Conservation (phyloP, 192 early-diverging fungal genomes). For the Coemansia sp. region DNA sequence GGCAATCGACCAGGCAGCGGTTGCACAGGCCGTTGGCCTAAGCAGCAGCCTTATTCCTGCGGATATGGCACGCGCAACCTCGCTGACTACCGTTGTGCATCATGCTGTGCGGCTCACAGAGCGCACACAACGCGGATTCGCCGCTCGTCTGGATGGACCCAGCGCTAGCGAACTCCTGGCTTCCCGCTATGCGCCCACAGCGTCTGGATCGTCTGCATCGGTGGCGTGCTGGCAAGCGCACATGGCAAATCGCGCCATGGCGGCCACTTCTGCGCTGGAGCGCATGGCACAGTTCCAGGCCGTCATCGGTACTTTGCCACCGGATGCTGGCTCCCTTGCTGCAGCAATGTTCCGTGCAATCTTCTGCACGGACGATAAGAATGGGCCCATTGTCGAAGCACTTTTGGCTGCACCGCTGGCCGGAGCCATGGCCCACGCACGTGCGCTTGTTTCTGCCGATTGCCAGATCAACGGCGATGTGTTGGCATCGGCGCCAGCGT, state of each 20-base stretch:
- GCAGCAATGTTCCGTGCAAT: conserved; percentile 11
- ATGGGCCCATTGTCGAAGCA: neutral
- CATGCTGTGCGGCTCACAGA: conserved; percentile 35
- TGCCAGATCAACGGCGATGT: neutral
- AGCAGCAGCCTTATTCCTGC: conserved; percentile 2
- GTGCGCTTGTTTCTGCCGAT: conserved; percentile 15
- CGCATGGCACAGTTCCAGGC: conserved; percentile 34
- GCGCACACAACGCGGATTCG: conserved; percentile 42
- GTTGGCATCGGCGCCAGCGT: conserved; percentile 16
- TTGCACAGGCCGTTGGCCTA: conserved; percentile 25
- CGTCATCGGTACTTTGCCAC: conserved; percentile 21
- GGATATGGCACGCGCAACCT: neutral
- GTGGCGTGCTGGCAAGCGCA: conserved; percentile 39
- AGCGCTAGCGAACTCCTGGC: neutral
- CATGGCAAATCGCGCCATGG: neutral
- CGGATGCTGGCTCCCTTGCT: neutral
- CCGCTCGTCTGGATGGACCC: neutral
- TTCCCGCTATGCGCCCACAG: conserved; percentile 8
- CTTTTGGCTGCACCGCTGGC: conserved; percentile 6
- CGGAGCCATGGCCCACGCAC: conserved; percentile 13
- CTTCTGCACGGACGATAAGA: neutral
- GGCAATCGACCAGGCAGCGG: conserved; percentile 14
- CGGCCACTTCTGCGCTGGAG: neutral
- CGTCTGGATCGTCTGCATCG: conserved; percentile 16
- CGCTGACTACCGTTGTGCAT: conserved; percentile 31